Percentiles rank a stretch among this genome's conserved stretches.
phyloP scores from a whole-genome alignment of 805 yeast genomes.

The Brettanomyces bruxellensis region DNA sequence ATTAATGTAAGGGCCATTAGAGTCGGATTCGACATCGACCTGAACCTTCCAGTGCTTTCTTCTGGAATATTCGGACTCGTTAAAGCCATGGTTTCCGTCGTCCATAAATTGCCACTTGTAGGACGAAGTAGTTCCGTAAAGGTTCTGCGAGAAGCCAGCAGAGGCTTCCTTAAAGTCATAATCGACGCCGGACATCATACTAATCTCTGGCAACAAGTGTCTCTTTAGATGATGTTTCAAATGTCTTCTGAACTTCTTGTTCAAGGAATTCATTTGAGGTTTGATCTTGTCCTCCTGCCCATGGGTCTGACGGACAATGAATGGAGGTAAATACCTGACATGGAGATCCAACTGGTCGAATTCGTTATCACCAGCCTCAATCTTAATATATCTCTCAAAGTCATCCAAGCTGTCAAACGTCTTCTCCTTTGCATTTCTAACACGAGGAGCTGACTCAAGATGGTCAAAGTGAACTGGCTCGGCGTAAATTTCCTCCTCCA shows the following conservation, averaged over 20 bases:
- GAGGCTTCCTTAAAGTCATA: constrained; percentile 31
- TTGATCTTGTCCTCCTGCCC: constrained; percentile 64
- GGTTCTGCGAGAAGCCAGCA: constrained; percentile 38
- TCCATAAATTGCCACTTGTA: constrained; percentile 61
- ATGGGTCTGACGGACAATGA: constrained; percentile 56
- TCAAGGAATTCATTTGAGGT: constrained; percentile 63
- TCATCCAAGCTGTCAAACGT: constrained; percentile 54
- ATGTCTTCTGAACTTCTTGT: constrained; percentile 63
- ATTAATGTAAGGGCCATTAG: constrained; percentile 56
- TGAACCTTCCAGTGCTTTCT: constrained; percentile 58
- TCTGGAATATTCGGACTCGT: constrained; percentile 32
- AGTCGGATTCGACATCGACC: constrained; percentile 57
- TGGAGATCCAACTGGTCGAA: constrained; percentile 61
- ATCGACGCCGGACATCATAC: constrained; percentile 47
- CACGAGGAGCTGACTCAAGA: constrained; percentile 19
- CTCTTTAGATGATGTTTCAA: constrained; percentile 68
- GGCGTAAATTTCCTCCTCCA: constrained; percentile 10
- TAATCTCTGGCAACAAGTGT: constrained; percentile 61
- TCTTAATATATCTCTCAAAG: constrained; percentile 57
- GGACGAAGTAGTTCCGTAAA: constrained; percentile 32
- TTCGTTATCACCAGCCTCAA: constrained; percentile 72
- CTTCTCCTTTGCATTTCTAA: constrained; percentile 22
- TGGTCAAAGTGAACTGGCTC: constrained; percentile 25
- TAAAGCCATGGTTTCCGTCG: constrained; percentile 45
- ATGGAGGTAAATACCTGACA: constrained; percentile 64